Evolutionary conservation across 2,329 filamentous ascomycete species (phyloP).

Genomic region (Cordyceps farinosa): DNA sequence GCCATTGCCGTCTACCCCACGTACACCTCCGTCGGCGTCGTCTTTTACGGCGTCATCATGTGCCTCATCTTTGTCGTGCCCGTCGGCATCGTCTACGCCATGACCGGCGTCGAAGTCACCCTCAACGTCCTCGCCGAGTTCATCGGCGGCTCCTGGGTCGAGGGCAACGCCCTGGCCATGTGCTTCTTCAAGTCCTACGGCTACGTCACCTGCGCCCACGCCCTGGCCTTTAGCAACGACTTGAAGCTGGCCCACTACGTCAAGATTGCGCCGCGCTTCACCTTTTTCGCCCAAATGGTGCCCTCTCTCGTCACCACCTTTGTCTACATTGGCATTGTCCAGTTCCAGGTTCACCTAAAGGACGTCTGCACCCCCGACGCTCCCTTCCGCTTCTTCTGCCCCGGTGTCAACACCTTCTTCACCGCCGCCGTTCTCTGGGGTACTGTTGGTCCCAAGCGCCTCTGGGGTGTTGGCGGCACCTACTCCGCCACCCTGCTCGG

Average conservation of each 20-base stretch:
- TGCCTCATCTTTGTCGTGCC: conserved; percentile 41
- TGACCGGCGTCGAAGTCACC: conserved; percentile 41
- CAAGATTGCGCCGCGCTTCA: conserved; percentile 45
- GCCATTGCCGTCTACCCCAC: conserved; percentile 40
- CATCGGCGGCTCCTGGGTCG: conserved; percentile 37
- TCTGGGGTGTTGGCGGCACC: conserved; percentile 34
- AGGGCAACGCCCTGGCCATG: conserved; percentile 36
- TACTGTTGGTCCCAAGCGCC: conserved; percentile 45
- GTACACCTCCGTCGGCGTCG: conserved; percentile 37
- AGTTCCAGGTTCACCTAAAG: conserved; percentile 36
- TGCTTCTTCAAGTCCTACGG: conserved; percentile 32
- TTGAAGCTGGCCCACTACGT: conserved; percentile 51
- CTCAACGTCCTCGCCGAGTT: conserved; percentile 41
- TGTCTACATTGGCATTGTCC: conserved; percentile 41
- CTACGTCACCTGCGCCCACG: conserved; percentile 32
- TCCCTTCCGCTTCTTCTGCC: conserved; percentile 36
- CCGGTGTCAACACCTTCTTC: conserved; percentile 35
- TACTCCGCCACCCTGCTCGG: conserved; percentile 38
- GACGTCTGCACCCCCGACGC: conserved; percentile 37
- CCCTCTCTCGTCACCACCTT: conserved; percentile 45
- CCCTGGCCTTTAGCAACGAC: conserved; percentile 36
- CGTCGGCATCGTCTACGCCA: conserved; percentile 41
- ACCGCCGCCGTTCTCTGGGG: conserved; percentile 47
- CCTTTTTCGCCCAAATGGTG: conserved; percentile 46
- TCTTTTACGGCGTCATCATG: conserved; percentile 40